Base-by-base conservation (phyloP, 768 basidiomycete genomes). In the Clavulina sp. region DNA sequence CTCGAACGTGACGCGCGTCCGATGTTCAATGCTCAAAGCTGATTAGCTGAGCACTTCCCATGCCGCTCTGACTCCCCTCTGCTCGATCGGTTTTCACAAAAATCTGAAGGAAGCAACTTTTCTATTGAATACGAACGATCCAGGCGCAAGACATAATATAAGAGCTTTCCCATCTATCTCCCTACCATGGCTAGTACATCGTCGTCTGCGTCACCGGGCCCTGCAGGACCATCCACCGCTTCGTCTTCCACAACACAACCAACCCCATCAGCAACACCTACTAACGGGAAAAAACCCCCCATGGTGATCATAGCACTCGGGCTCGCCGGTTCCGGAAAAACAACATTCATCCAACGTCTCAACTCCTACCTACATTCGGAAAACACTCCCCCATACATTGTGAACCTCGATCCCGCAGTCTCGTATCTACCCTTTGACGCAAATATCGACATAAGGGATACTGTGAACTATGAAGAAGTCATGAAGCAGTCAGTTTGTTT, bases 321-420 rank as follows among this genome's bases (percentile, higher is more conserved):
- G 21, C 93, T 93, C 88, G 92, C 91, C 0, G 92, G 92, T 3
- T 87, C 87, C 2, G 93, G 93, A 55, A 97, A 97, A 69, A 96
- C 95, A 4, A 96, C 93, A 2, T 86, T 99, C 62, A 86, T 99
- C 19, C 88, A 95, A 58, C 78, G 88, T 31, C 80, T 97, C 52
- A 96, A 93, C 64, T 84, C 92, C 13, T 76, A 96, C 68, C 69
- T 97, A 44, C 86, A 93, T 66, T 73, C 80, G 0, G 65, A 67
- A 40, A 63, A 78, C 29, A 53, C 76, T 72, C 2, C 83, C 2
- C 92, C 95, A 0, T 99, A 99, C 66, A 81, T 96, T 63, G 75
- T 99, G 64, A 99, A 99, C 64, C 81, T 99, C 54, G 95, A 99
- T 65, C 95, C 95, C 4, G 95, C 95, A 1, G 93, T 97, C 2